Evolutionary conservation across 305 asterid species (phyloP).

Genomic region (Solanum hybrid): DNA sequence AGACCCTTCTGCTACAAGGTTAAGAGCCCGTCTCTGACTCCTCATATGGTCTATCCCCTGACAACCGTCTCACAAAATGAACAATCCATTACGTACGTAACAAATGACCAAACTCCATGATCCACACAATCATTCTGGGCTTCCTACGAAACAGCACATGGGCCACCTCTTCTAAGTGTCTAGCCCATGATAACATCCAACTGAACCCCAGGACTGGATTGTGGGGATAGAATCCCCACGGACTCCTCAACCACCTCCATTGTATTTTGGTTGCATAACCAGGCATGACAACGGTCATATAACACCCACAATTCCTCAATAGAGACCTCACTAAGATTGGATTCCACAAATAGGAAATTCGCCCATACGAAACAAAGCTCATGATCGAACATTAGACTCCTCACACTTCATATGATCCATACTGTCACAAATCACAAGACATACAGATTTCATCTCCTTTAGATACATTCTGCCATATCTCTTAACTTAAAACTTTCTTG

Average conservation of each 20-base stretch:
- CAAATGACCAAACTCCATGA: neutral
- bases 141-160: neutral
- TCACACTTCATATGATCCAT: neutral
- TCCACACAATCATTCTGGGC: neutral
- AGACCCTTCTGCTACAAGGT: neutral
- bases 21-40: neutral
- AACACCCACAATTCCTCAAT: neutral
- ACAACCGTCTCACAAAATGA: neutral
- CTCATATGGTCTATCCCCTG: neutral
- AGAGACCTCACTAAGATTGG: neutral
- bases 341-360: neutral
- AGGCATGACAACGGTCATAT: neutral
- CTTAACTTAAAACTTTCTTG: neutral
- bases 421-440: neutral
- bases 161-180: neutral
- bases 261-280: neutral
- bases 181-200: neutral
- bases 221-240: neutral
- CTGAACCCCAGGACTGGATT: neutral
- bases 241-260: neutral
- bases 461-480: neutral
- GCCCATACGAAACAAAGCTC: neutral
- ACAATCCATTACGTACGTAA: neutral
- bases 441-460: neutral
- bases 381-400: neutral